A percentile compares a stretch with the other conserved stretches of the same genome.
Evolutionary conservation across 805 yeast genomes (phyloP).

Genomic region (Candida boleticola): DNA sequence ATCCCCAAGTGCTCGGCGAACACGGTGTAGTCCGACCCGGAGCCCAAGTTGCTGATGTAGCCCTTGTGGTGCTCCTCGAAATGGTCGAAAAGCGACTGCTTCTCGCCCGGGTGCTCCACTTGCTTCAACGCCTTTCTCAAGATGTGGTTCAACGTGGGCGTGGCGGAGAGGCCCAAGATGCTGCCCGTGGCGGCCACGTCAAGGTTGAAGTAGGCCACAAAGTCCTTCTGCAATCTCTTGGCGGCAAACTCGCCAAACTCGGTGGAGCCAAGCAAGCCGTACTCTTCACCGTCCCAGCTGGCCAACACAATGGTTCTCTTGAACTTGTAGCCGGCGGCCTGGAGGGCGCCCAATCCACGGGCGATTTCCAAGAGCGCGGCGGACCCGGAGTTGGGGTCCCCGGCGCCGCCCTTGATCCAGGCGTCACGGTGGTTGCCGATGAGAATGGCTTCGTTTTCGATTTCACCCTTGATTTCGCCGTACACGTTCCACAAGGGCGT

Average conservation of each 20-base stretch:
- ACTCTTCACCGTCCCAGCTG: conserved; percentile 46
- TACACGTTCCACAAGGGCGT: conserved; percentile 43
- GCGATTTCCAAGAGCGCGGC: conserved; percentile 42
- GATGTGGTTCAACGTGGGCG: conserved; percentile 54
- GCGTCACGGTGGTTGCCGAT: conserved; percentile 48
- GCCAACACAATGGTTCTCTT: conserved; percentile 37
- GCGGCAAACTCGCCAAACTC: conserved; percentile 53
- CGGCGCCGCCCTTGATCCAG: conserved; percentile 49
- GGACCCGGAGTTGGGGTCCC: conserved; percentile 47
- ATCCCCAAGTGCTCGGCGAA: conserved; percentile 68
- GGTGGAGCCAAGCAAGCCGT: conserved; percentile 54
- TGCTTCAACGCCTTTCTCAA: conserved; percentile 45
- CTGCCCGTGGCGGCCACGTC: conserved; percentile 55
- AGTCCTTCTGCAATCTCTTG: conserved; percentile 35
- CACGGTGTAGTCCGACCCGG: conserved; percentile 55
- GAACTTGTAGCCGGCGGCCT: conserved; percentile 35
- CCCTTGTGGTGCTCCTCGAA: conserved; percentile 31
- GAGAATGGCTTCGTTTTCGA: conserved; percentile 36
- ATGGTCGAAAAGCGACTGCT: conserved; percentile 45
- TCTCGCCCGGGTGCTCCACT: conserved; percentile 42
- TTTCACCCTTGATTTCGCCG: conserved; percentile 42
- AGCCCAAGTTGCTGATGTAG: conserved; percentile 42
- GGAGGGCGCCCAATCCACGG: conserved; percentile 39
- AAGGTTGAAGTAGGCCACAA: conserved; percentile 51
- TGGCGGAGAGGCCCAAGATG: conserved; percentile 44